phyloP scores from a whole-genome alignment of 257 asterid genomes.

The Capsicum baccatum region DNA sequence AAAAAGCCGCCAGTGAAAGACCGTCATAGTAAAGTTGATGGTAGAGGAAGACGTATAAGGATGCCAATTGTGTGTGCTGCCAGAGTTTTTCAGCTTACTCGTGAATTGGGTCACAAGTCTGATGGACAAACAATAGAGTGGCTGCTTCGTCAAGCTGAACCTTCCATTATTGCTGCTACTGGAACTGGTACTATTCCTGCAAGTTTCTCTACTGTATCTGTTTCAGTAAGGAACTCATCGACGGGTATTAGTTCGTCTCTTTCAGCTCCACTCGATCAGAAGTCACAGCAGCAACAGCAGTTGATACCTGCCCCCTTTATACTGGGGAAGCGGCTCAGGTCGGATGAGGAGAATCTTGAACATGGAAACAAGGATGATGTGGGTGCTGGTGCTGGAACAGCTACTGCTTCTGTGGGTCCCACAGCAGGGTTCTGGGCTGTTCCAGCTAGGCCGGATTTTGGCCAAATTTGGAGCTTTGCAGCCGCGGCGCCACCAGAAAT shows the following conservation, averaged over 20 bases:
- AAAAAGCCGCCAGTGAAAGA: constrained; percentile 95
- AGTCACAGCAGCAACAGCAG: constrained; percentile 53
- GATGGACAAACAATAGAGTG: constrained; percentile 97
- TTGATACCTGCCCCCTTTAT: constrained; percentile 77
- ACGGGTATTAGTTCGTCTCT: constrained; percentile 27
- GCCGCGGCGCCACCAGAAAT: constrained; percentile 66
- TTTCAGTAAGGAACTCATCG: constrained; percentile 33
- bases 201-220: constrained; percentile 60
- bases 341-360: constrained; percentile 55
- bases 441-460: constrained; percentile 81
- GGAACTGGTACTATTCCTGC: constrained; percentile 97
- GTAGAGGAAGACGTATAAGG: constrained; percentile 94
- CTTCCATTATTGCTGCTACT: constrained; percentile 93
- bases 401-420: constrained; percentile 49
- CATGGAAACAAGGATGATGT: constrained; percentile 57
- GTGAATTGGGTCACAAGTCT: constrained; percentile 95
- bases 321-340: constrained; percentile 83
- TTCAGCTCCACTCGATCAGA: constrained; percentile 62
- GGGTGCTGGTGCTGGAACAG: constrained; percentile 32
- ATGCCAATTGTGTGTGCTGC: constrained; percentile 99
- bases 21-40: constrained; percentile 97
- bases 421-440: constrained; percentile 86
- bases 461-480: constrained; percentile 95
- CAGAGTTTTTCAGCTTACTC: constrained; percentile 90
- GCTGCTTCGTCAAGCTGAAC: constrained; percentile 98